Percentiles rank a stretch among this genome's conserved stretches.
Evolutionary conservation across 345 rosid species (phyloP).

Genomic region (Eucalyptus guilfoylei): DNA sequence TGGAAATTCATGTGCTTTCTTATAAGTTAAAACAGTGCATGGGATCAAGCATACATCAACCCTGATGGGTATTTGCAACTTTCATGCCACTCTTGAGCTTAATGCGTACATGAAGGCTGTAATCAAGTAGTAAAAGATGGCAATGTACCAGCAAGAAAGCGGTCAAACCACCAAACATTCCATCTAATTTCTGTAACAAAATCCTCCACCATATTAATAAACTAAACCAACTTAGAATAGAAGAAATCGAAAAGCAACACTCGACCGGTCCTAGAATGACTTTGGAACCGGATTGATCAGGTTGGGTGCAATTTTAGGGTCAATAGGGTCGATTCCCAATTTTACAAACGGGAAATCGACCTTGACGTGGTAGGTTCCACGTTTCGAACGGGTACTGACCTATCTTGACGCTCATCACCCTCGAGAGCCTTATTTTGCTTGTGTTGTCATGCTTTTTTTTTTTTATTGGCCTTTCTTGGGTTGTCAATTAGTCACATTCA

Average conservation of each 20-base stretch:
- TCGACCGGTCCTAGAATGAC: neutral
- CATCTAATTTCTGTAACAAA: constrained; percentile 79
- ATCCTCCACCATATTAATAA: neutral
- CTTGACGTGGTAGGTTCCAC: neutral
- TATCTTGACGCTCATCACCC: neutral
- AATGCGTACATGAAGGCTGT: constrained; percentile 65
- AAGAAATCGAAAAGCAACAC: neutral
- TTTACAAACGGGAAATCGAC: neutral
- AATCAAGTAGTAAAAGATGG: constrained; percentile 71
- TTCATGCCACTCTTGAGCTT: constrained; percentile 99
- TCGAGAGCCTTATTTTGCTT: neutral
- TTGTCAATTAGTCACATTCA: neutral
- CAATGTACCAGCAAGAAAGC: constrained; percentile 74
- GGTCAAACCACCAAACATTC: constrained; percentile 96
- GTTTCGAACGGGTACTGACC: neutral
- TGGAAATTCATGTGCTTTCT: neutral
- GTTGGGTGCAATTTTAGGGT: neutral
- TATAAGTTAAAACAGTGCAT: neutral
- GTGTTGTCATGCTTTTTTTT: neutral
- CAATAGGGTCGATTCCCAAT: neutral
- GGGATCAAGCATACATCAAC: neutral
- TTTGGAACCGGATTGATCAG: neutral
- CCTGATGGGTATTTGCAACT: neutral
- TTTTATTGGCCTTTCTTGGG: neutral
- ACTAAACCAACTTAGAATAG: neutral